Evolutionary conservation across 23 red algal genomes (phyloP).

Genomic region (Porphyridium purpureum): DNA sequence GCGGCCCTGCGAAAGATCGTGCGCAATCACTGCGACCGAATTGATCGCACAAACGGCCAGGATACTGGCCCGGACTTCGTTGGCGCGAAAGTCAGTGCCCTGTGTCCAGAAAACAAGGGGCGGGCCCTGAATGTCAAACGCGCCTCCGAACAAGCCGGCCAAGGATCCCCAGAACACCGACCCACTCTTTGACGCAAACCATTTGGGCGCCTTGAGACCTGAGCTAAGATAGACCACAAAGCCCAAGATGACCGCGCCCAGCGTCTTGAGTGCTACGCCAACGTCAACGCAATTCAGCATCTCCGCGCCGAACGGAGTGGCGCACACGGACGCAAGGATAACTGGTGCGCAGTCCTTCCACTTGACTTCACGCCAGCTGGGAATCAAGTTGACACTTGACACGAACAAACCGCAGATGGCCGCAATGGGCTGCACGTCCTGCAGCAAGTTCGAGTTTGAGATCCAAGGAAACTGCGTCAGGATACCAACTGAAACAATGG

Average conservation of each 20-base stretch:
- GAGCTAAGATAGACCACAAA: conserved; percentile 31
- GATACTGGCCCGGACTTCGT: no score
- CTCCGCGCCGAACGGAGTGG: conserved; percentile 38
- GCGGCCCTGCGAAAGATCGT: conserved; percentile 30
- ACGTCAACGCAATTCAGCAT: conserved; percentile 29
- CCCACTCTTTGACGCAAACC: conserved; percentile 17
- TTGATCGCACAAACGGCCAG: conserved; percentile 32
- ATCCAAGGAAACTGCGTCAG: conserved; percentile 66
- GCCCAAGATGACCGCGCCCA: conserved; percentile 47
- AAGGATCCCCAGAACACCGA: conserved; percentile 25
- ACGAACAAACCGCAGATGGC: conserved; percentile 26
- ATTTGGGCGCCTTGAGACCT: conserved; percentile 25
- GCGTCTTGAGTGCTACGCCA: conserved; percentile 12
- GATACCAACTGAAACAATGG: conserved; percentile 50
- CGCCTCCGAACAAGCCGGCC: conserved; percentile 45
- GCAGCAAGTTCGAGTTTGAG: conserved; percentile 36
- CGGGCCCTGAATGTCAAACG: conserved; percentile 55
- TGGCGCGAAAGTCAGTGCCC: conserved; percentile 42
- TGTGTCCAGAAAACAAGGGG: conserved; percentile 43
- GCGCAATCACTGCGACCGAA: conserved; percentile 27
- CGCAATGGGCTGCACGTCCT: conserved; percentile 55
- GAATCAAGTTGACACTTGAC: conserved; percentile 22
- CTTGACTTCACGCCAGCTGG: conserved; percentile 14
- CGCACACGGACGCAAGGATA: conserved; percentile 18
- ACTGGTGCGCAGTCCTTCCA: conserved; percentile 29